These are phyloP conservation scores for Aphanomyces euteiches DNA, from an alignment of 352 stramenopile genomes.

Conservation along the genomic window DNA sequence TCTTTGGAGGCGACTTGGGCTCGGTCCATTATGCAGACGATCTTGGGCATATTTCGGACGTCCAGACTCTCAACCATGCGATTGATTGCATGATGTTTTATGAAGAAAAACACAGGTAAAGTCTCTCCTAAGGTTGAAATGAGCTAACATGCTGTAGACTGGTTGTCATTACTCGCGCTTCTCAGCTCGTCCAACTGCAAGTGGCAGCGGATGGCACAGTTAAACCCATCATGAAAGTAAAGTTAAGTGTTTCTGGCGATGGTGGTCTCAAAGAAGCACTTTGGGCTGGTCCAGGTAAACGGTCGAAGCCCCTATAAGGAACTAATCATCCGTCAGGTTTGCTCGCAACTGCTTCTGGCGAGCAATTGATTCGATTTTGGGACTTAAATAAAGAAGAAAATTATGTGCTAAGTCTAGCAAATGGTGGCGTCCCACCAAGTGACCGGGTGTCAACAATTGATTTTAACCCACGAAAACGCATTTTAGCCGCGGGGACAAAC, in stretches of 20 bases:
- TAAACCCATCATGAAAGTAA: slow-evolving; percentile 81
- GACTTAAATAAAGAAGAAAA: slow-evolving; percentile 89
- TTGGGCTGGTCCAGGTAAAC: slow-evolving; percentile 76
- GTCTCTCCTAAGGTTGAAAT: slow-evolving; percentile 33
- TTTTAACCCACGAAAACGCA: slow-evolving; percentile 84
- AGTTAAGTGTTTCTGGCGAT: slow-evolving; percentile 85
- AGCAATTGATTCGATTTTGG: slow-evolving; percentile 89
- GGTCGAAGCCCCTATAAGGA: too few relatives aligned
- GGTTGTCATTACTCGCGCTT: slow-evolving; percentile 87
- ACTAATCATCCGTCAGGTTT: slow-evolving; percentile 38
- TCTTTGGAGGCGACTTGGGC: slow-evolving; percentile 90
- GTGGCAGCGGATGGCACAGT: slow-evolving; percentile 81
- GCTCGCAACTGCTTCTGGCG: slow-evolving; percentile 86
- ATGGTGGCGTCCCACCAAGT: slow-evolving; percentile 31
- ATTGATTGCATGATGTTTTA: slow-evolving; percentile 90
- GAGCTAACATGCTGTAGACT: slow-evolving; percentile 36
- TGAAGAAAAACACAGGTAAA: slow-evolving; percentile 56
- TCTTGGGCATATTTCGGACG: slow-evolving; percentile 87
- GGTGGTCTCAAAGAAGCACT: slow-evolving; percentile 72
- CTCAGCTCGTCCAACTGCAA: slow-evolving; percentile 88
- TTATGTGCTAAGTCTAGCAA: slow-evolving; percentile 84
- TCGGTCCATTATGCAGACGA: slow-evolving; percentile 90
- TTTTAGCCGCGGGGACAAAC: slow-evolving; percentile 82
- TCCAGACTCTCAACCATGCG: slow-evolving; percentile 78
- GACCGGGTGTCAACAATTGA: slow-evolving; percentile 82